Evolutionary conservation across 2,329 filamentous ascomycete species (phyloP).

Genomic region (Aspergillus glaucus): DNA sequence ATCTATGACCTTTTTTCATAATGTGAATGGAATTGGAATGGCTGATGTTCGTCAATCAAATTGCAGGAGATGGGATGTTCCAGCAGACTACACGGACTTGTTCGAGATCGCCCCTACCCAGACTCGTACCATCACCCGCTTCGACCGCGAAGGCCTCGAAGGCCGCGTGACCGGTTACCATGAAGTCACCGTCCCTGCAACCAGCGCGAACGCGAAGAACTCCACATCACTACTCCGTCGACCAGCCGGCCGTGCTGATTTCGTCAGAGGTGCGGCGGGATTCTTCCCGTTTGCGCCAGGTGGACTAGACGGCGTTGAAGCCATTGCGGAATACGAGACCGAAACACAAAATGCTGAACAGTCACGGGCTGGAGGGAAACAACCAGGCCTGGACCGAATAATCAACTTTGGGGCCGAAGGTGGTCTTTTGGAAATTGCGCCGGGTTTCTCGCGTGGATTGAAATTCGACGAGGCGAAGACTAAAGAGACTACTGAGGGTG

Average conservation of each 20-base stretch:
- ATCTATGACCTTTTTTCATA: neutral
- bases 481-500: conserved; percentile 54
- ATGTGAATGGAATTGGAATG: neutral
- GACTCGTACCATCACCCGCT: conserved; percentile 88
- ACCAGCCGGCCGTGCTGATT: conserved; percentile 78
- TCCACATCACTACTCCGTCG: conserved; percentile 84
- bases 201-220: conserved; percentile 87
- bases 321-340: conserved; percentile 76
- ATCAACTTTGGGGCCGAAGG: conserved; percentile 75
- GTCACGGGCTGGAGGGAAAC: conserved; percentile 32
- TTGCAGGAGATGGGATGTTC: conserved; percentile 66
- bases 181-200: conserved; percentile 86
- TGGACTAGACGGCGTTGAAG: conserved; percentile 79
- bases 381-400: conserved; percentile 65
- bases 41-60: neutral
- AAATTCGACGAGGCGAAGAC: conserved; percentile 59
- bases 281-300: conserved; percentile 94
- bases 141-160: conserved; percentile 83
- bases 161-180: conserved; percentile 89
- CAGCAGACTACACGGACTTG: conserved; percentile 72
- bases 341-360: conserved; percentile 54
- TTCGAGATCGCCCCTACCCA: conserved; percentile 86
- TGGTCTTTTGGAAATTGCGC: conserved; percentile 72
- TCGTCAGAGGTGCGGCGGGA: conserved; percentile 84
- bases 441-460: conserved; percentile 74